Evolutionary conservation across 306 rosid species (phyloP), one percentile per base, ranked within the genome.

Genomic region (Dalbergia oliveri): DNA sequence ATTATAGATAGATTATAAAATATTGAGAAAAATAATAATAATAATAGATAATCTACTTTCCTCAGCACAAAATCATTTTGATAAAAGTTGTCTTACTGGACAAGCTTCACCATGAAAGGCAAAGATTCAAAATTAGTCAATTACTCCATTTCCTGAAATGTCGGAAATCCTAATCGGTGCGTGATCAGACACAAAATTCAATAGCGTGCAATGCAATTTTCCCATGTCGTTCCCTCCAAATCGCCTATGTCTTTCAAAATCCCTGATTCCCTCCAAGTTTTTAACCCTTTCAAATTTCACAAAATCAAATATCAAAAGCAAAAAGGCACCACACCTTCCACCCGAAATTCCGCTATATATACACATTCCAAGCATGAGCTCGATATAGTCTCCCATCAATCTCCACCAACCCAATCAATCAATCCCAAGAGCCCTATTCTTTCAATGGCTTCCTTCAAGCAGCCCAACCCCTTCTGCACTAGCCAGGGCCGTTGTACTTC

Each of bases 381-480:
- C 10, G n/a, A 15, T 21, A 34, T 72, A 26, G 23, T 12, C 72
- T 37, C 14, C n/a, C 71, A 57, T 62, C n/a, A 68, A 51, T 62
- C 65, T 67, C 49, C 15, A 13, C 19, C 26, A 8, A 8, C 15
- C 74, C 31, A 26, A 26, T 26, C 31, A 26, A 26, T 12, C 21
- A 76, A 21, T 19, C 53, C 60, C 75, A 57, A 31, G 7, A 23
- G 31, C 76, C 12, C 33, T 18, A 51, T 11, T 23, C 13, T 45
- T 35, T 72, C 82, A 26, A 90, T 90, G 94, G 90, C 93, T 15
- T 75, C 91, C 8, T 69, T 84, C 43, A 50, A 50, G 57, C 57
- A 49, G 15, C 60, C 88, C 1, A 12, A 75, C 64, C 23, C 90
- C 44, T 9, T 71, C 4, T 5, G n/a, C 73, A 26, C 19, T 64